These are phyloP conservation scores for Penicillium polonicum DNA, from an alignment of 2,329 filamentous ascomycete species.

Conservation along the genomic window DNA sequence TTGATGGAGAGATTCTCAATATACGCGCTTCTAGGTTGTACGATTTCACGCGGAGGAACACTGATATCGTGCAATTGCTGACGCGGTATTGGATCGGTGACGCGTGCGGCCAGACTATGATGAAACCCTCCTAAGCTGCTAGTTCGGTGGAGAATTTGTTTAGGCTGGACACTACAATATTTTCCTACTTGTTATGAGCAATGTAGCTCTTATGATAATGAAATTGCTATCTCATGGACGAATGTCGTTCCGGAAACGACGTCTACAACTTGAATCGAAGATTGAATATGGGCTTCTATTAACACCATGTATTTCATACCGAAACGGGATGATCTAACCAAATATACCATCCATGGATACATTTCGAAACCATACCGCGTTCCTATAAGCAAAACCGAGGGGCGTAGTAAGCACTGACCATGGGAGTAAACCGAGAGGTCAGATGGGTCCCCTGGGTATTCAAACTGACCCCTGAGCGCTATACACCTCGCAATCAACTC, in stretches of 20 bases:
- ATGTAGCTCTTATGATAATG: background rate
- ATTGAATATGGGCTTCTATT: too few relatives aligned
- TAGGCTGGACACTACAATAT: background rate
- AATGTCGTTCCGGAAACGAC: background rate
- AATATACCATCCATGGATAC: too few relatives aligned
- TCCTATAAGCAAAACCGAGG: too few relatives aligned
- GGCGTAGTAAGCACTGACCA: too few relatives aligned
- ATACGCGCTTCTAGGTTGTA: background rate
- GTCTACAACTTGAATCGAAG: background rate
- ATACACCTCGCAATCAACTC: too few relatives aligned
- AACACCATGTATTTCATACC: too few relatives aligned
- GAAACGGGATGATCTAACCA: too few relatives aligned
- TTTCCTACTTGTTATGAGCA: background rate
- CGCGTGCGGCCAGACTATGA: background rate
- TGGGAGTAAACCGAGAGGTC: too few relatives aligned
- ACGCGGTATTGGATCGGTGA: background rate
- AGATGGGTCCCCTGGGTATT: too few relatives aligned
- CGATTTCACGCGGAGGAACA: background rate
- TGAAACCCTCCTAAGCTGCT: background rate
- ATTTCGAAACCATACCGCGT: too few relatives aligned
- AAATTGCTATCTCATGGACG: background rate
- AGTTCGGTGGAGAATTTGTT: background rate
- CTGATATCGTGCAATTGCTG: background rate
- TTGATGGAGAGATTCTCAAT: background rate
- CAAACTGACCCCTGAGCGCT: too few relatives aligned